phyloP scores from a whole-genome alignment of 441 rosid genomes.

The Erysimum pusillum region DNA sequence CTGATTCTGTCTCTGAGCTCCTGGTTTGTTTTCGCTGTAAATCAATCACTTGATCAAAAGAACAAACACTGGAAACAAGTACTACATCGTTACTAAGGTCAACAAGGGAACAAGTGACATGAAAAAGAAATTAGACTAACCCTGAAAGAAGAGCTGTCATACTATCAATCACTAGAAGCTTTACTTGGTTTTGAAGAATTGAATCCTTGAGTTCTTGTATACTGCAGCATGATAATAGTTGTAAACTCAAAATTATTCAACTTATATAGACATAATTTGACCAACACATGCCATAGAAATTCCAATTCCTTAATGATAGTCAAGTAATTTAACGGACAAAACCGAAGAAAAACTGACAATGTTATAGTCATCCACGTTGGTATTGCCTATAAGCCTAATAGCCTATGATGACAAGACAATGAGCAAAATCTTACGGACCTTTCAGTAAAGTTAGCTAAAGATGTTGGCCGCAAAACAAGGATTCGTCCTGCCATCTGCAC shows the following conservation, averaged over 20 bases:
- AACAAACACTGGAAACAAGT: not conserved
- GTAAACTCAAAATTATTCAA: not conserved
- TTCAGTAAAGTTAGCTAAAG: slow-evolving; percentile 78
- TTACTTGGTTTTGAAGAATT: slow-evolving; percentile 76
- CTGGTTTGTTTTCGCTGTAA: slow-evolving; percentile 69
- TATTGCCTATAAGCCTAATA: slow-evolving; percentile 6
- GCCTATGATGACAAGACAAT: slow-evolving; percentile 26
- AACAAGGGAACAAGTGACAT: not conserved
- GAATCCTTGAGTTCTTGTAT: slow-evolving; percentile 83
- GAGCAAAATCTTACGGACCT: slow-evolving; percentile 54
- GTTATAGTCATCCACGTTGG: not conserved
- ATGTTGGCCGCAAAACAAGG: slow-evolving; percentile 75
- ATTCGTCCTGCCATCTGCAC: slow-evolving; percentile 93
- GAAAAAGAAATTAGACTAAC: slow-evolving; percentile 50
- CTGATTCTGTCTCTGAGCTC: slow-evolving; percentile 58
- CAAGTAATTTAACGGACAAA: too few species aligned
- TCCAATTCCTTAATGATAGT: not conserved
- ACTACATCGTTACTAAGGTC: slow-evolving; percentile 10
- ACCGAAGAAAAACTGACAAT: not conserved
- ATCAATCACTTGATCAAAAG: slow-evolving; percentile 10
- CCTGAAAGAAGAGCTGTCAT: slow-evolving; percentile 92
- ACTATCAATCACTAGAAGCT: slow-evolving; percentile 87
- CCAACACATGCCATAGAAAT: not conserved
- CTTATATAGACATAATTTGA: not conserved
- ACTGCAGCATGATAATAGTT: slow-evolving; percentile 16